These are phyloP conservation scores for Zygotorulaspora mrakii DNA, from an alignment of 1,139 yeast species.

Conservation along the genomic window DNA sequence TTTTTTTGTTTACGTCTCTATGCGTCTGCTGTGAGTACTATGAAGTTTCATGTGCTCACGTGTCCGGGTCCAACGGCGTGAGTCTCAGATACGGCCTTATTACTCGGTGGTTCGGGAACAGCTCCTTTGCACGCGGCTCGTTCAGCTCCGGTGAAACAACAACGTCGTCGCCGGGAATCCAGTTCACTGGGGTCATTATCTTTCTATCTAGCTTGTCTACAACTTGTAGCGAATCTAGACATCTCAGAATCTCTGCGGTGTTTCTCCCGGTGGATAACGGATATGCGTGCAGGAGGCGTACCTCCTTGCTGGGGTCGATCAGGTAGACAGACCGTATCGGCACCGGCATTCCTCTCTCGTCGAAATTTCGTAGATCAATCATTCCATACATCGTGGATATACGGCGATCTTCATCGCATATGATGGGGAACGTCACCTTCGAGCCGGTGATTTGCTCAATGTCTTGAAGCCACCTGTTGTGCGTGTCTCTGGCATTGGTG, in stretches of 20 bases:
- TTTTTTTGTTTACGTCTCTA: too few species aligned
- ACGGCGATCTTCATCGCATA: conserved; percentile 72
- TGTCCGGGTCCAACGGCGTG: conserved; percentile 42
- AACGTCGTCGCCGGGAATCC: conserved; percentile 85
- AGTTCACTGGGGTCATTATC: conserved; percentile 79
- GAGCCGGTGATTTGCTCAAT: conserved; percentile 74
- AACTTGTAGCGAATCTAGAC: conserved; percentile 72
- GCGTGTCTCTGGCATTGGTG: conserved; percentile 67
- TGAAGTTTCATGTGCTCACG: background rate
- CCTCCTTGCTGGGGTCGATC: conserved; percentile 73
- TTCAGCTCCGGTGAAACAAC: conserved; percentile 59
- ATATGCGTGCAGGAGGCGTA: conserved; percentile 69
- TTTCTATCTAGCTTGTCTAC: conserved; percentile 57
- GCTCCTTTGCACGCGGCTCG: conserved; percentile 64
- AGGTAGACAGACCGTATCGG: conserved; percentile 81
- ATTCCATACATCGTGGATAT: conserved; percentile 69
- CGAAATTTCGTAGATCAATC: conserved; percentile 67
- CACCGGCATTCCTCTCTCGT: conserved; percentile 54
- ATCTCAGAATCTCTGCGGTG: conserved; percentile 82
- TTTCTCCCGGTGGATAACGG: conserved; percentile 87
- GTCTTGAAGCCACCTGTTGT: conserved; percentile 78
- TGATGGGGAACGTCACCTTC: conserved; percentile 66
- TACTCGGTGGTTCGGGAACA: conserved; percentile 72
- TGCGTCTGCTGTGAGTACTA: too few species aligned
- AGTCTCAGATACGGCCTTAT: conserved; percentile 75